Base-by-base conservation (phyloP, 2,329 filamentous ascomycete species). In the Zymoseptoria tritici region DNA sequence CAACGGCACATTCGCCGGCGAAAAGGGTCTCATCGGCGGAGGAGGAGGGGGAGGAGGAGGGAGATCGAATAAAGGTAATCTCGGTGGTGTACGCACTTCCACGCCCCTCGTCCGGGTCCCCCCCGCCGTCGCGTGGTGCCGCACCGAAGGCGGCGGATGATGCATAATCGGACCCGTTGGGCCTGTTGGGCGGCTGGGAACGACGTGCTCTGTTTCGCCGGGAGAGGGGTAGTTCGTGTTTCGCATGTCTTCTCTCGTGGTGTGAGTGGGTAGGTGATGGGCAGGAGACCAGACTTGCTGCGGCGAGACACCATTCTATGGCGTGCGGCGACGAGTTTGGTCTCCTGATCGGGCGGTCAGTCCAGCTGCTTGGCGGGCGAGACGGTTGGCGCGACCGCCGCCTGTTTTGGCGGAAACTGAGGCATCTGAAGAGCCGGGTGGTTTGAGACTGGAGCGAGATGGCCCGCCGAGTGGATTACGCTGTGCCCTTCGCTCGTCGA, bases 401-500 rank as follows among this genome's bases (percentile, higher is more conserved):
- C 36, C 36, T 16, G 16, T 16, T 13, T 13, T 9, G 31, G 6
- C 36, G 6, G 36, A 13, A 42, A 11, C 36, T 42, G 36, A 42
- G 11, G 36, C 11, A 6, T 42, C 13, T 11, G 31, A 42, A 42
- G 13, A 6, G 36, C 36, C 36, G 16, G 3, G 6, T 16, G 4
- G 13, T 16, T 46, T n/a, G 16, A 7, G 36, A n/a, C 36, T 16
- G 16, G 36, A 46, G 11, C 36, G 36, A n/a, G 36, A 16, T 6
- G 36, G 4, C 4, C 36, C 16, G 5, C 13, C 7, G 36, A n/a
- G 7, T 2, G 36, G 36, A 7, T 46, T 16, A 6, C 36, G 36
- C 36, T 46, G 36, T n/a, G 36, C 36, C 6, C 36, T 13, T 46
- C 36, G 36, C 36, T 46, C 36, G 4, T 46, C 46, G 4, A 70